A percentile compares a stretch with the other conserved stretches of the same genome.
These are phyloP conservation scores for Colletotrichum lentis DNA, from an alignment of 2,329 filamentous ascomycete genomes.

Conservation along the genomic window DNA sequence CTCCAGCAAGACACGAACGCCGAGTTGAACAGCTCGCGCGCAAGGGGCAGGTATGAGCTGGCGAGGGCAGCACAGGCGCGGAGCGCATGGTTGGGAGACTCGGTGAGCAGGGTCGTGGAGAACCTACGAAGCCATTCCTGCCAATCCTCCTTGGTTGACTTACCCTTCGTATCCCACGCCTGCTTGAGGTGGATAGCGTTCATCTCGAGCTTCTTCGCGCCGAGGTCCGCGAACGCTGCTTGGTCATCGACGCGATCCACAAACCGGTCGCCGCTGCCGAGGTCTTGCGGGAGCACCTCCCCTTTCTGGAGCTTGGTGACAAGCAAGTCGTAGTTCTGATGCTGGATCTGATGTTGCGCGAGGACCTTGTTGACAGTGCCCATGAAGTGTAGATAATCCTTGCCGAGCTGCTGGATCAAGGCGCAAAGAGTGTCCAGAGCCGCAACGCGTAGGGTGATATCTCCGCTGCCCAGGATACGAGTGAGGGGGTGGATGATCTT, in stretches of 20 bases:
- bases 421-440: slow-evolving; percentile 95
- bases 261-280: slow-evolving; percentile 86
- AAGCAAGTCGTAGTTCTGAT: slow-evolving; percentile 90
- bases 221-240: slow-evolving; percentile 77
- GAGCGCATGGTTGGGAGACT: slow-evolving; percentile 94
- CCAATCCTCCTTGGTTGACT: slow-evolving; percentile 98
- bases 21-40: slow-evolving; percentile 95
- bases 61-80: slow-evolving; percentile 91
- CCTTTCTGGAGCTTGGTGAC: slow-evolving; percentile 94
- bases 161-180: slow-evolving; percentile 96
- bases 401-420: slow-evolving; percentile 93
- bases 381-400: slow-evolving; percentile 94
- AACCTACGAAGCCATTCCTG: slow-evolving; percentile 98
- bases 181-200: slow-evolving; percentile 97
- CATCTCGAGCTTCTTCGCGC: slow-evolving; percentile 92
- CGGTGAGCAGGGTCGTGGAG: slow-evolving; percentile 91
- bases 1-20: slow-evolving; percentile 99
- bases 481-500: slow-evolving; percentile 95
- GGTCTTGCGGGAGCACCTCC: slow-evolving; percentile 91
- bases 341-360: slow-evolving; percentile 79
- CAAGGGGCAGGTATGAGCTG: slow-evolving; percentile 88
- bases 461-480: slow-evolving; percentile 77
- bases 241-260: slow-evolving; percentile 80
- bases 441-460: slow-evolving; percentile 77
- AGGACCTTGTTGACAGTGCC: slow-evolving; percentile 91